Evolutionary conservation across 495 filamentous ascomycete species (phyloP).

Genomic region (Penicillium odoratum): DNA sequence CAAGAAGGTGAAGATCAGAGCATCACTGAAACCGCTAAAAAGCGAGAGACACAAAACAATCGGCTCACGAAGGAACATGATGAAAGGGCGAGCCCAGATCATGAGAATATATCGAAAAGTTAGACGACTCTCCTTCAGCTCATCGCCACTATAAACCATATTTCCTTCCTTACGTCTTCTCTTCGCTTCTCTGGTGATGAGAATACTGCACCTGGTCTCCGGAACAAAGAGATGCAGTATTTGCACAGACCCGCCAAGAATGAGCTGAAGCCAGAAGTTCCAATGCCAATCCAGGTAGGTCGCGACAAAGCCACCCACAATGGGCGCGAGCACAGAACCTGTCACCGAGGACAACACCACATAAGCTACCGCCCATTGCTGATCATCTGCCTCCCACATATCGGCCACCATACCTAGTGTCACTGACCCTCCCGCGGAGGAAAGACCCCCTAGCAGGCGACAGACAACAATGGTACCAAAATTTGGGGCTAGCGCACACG

Average conservation of each 20-base stretch:
- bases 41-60: constrained; percentile 72
- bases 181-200: constrained; percentile 67
- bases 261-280: constrained; percentile 81
- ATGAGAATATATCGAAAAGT: constrained; percentile 54
- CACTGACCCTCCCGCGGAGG: constrained; percentile 76
- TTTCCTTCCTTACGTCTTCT: constrained; percentile 58
- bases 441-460: constrained; percentile 68
- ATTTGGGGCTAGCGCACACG: constrained; percentile 69
- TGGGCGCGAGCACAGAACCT: constrained; percentile 73
- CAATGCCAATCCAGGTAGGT: constrained; percentile 66
- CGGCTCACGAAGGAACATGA: constrained; percentile 76
- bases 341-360: constrained; percentile 79
- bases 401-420: constrained; percentile 86
- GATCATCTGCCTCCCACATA: constrained; percentile 70
- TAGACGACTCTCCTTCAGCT: constrained; percentile 53
- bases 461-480: constrained; percentile 64
- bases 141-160: constrained; percentile 63
- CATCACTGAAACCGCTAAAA: constrained; percentile 74
- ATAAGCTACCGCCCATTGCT: constrained; percentile 66
- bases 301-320: constrained; percentile 77
- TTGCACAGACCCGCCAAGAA: constrained; percentile 69
- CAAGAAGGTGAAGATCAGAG: constrained; percentile 80
- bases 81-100: constrained; percentile 72
- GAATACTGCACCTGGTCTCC: constrained; percentile 66
- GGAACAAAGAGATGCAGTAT: constrained; percentile 63